Conservation (phyloP, 129 eudicot species). For the Daucus carota region DH1_v3.0 NC_030382.2:57159501-57160000, state of each 20-base stretch:
- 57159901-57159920: constrained; percentile 63
- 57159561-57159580: constrained; percentile 86
- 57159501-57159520: constrained; percentile 79
- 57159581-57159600: constrained; percentile 83
- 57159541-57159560: constrained; percentile 71
- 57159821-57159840: neutral
- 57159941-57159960: constrained; percentile 72
- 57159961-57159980: constrained; percentile 67
- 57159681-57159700: constrained; percentile 14
- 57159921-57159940: constrained; percentile 67
- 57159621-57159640: constrained; percentile 56
- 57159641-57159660: constrained; percentile 28
- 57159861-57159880: constrained; percentile 50
- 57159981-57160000: constrained; percentile 28
- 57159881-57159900: constrained; percentile 68
- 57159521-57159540: constrained; percentile 87
- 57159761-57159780: constrained; percentile 69
- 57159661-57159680: constrained; percentile 28
- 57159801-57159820: constrained; percentile 21
- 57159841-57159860: neutral
- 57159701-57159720: constrained; percentile 26
- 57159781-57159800: constrained; percentile 85
- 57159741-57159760: constrained; percentile 70
- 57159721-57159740: constrained; percentile 60
- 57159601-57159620: constrained; percentile 69